Evolutionary conservation across 75 land plant species (phyloP), one percentile per base, ranked within the genome.

Genomic region (Gnetum montanum): DNA sequence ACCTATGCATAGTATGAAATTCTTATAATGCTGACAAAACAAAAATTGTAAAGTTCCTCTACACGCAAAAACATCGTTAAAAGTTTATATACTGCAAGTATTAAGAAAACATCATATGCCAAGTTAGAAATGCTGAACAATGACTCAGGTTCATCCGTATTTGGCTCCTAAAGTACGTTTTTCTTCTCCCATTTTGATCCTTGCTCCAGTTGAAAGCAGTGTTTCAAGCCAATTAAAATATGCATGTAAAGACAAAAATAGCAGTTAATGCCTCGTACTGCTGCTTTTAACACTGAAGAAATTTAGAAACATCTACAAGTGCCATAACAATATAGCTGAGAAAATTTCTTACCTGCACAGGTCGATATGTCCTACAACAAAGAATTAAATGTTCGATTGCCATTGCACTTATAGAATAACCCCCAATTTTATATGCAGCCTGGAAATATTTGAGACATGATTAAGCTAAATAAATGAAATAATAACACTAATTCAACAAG

Each of bases 391-490:
- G 81, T 62, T 92, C 97, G 6, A 92, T 88, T 31, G 68, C 63
- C 55, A 69, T 83, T 48, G 97, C 94, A 61, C 82, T 92, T 36
- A 92, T 63, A 10, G 81, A 61, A 38, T 74, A 75, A 16, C 85
- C 80, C 23, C 89, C 94, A 33, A 92, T 80, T 59, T 92, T 92
- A 54, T 92, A 92, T 10, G 88, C 85, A 59, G 97, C 97, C 97
- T 92, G 83, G 70, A 77, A 8, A 52, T 31, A 24, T 52, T 48
- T n/a, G n/a, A n/a, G n/a, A n/a, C n/a, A n/a, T n/a, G n/a, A n/a
- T n/a, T n/a, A n/a, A n/a, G n/a, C n/a, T n/a, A n/a, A n/a, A n/a
- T n/a, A n/a, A n/a, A n/a, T n/a, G n/a, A n/a, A n/a, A n/a, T n/a
- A n/a, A n/a, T n/a, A n/a, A n/a, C n/a, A n/a, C n/a, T n/a, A n/a